Percentiles rank a stretch among this genome's conserved stretches.
These are phyloP conservation scores for Aspergillus calidoustus DNA, from an alignment of 2,329 filamentous ascomycete genomes.

Conservation along the genomic window DNA sequence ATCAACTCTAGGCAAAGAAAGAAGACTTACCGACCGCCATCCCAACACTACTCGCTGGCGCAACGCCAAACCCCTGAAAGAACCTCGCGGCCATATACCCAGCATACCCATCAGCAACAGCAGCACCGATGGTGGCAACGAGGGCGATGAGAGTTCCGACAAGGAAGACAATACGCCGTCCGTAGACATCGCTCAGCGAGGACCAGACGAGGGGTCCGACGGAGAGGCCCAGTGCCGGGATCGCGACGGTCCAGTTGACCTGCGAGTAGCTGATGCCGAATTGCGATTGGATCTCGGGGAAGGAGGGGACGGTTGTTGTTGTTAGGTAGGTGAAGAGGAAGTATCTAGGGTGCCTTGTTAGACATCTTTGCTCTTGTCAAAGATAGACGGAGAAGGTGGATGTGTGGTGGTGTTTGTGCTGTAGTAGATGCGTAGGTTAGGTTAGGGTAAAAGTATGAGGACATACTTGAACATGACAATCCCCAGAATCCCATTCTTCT, in stretches of 20 bases:
- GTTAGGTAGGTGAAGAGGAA: conserved; percentile 65
- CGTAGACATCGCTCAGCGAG: conserved; percentile 57
- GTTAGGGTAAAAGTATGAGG: neutral
- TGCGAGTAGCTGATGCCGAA: conserved; percentile 53
- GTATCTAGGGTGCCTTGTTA: conserved; percentile 43
- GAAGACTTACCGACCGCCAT: conserved; percentile 50
- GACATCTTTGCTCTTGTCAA: neutral
- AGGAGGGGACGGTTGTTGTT: conserved; percentile 61
- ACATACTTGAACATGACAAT: conserved; percentile 60
- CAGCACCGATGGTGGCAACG: conserved; percentile 48
- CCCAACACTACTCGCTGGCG: conserved; percentile 59
- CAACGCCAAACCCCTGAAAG: conserved; percentile 62
- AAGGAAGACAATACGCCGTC: conserved; percentile 57
- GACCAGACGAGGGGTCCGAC: conserved; percentile 58
- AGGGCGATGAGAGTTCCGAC: conserved; percentile 49
- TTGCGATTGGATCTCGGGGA: conserved; percentile 53
- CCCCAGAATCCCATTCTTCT: conserved; percentile 55
- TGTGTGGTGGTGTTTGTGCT: neutral
- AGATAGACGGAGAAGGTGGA: neutral
- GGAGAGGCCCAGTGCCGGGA: conserved; percentile 56
- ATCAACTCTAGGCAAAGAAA: neutral
- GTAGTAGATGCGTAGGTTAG: neutral
- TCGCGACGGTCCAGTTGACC: conserved; percentile 61
- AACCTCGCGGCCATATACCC: conserved; percentile 64
- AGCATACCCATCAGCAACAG: conserved; percentile 46